Percentiles rank a stretch among this genome's conserved stretches.
Conservation (phyloP, 441 rosid species). For the Corymbia citriodora region DNA sequence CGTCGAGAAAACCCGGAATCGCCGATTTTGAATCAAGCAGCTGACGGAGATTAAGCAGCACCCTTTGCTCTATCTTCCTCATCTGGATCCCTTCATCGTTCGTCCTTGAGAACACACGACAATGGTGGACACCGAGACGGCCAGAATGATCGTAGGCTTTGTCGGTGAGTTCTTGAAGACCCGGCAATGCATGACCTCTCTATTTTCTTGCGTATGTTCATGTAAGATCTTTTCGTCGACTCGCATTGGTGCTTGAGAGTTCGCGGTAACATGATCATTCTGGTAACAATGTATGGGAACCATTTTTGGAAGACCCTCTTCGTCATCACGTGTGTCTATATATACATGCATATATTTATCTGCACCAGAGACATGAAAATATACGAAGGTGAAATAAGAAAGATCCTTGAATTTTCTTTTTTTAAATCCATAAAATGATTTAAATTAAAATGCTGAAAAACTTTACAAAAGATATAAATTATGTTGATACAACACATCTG, state of each 20-base stretch:
- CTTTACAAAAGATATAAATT: not conserved
- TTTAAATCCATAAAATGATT: no score
- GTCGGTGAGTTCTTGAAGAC: conserved; percentile 23
- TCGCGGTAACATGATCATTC: not conserved
- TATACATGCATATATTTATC: no score
- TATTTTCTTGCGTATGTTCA: not conserved
- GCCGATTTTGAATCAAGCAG: not conserved
- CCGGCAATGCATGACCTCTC: not conserved
- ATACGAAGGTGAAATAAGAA: not conserved
- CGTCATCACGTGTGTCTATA: no score
- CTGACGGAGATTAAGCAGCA: not conserved
- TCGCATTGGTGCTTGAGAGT: not conserved
- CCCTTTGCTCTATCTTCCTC: not conserved
- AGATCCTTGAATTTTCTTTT: not conserved
- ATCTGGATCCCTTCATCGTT: not conserved
- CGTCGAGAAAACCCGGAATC: not conserved
- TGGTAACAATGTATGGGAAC: not conserved
- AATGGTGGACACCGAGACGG: conserved; percentile 7
- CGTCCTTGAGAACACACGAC: not conserved
- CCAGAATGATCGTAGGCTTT: conserved; percentile 26
- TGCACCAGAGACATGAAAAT: not conserved
- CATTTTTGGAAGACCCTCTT: not conserved
- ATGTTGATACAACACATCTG: not conserved
- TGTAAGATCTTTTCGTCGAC: not conserved
- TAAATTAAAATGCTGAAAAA: not conserved